Evolutionary conservation across 305 asterid genomes (phyloP), one percentile per base, ranked within the genome.

Genomic region (Plantago coronopus): DNA sequence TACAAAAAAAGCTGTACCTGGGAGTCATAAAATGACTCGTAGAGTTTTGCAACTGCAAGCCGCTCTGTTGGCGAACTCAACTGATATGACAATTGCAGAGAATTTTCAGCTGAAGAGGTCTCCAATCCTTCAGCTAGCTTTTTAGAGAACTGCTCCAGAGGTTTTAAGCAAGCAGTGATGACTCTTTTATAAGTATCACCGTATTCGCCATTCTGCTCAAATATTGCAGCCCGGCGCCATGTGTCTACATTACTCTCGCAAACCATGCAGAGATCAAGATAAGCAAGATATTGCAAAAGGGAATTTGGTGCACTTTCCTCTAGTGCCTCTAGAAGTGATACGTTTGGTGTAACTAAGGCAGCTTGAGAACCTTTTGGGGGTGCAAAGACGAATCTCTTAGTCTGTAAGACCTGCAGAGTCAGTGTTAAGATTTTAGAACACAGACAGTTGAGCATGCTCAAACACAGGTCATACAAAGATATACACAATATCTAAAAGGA

Each of bases 311-410:
- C 74, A 79, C 93, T 89, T 69, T 81, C 93, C 75, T 93, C 96
- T 54, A 93, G 71, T 5, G 95, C 77, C 21, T 72, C 83, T 22
- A 93, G 83, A 64, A 93, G 94, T 1, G 77, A 78, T 69, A 83
- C 95, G 23, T 90, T 93, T 66, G 99, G 99, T 69, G 85, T 93
- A 51, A 94, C 82, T 79, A 89, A 95, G 54, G 99, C 95, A 25
- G 99, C 99, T 46, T 97, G 96, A 69, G 97, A 89, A 73, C 97
- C 99, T 78, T 89, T 93, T 40, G 90, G 93, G 23, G 95, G 96
- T 27, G 97, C 95, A 83, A 93, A 93, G 64, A 75, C 73, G 37
- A 72, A 83, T 71, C 99, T 81, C 85, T 87, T 89, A 25, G 99
- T 87, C 46, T 84, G 94, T 18, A 89, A 71, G 49, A 93, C 88